phyloP scores from a whole-genome alignment of 495 filamentous ascomycete genomes.

The Annulohypoxylon bovei region DNA sequence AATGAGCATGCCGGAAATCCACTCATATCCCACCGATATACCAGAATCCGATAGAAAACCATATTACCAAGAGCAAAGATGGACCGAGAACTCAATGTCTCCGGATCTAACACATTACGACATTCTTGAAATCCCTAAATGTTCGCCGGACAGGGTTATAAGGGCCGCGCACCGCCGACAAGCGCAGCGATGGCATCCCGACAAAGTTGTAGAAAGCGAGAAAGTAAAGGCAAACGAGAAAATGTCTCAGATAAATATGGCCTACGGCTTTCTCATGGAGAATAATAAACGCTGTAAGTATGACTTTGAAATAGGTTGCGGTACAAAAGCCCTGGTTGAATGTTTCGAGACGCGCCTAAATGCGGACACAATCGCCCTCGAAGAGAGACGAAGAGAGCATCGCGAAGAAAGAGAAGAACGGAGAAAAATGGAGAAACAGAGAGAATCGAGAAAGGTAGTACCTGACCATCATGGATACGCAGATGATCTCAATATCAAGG shows the following conservation, averaged over 20 bases:
- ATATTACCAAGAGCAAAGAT: too few species aligned
- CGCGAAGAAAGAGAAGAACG: neutral
- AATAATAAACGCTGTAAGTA: neutral
- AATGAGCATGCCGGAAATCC: too few species aligned
- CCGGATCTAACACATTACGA: slow-evolving; percentile 10
- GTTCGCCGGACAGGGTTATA: neutral
- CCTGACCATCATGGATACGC: too few species aligned
- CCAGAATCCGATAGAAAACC: too few species aligned
- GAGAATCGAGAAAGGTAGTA: too few species aligned
- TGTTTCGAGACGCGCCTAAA: neutral
- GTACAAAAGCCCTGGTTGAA: too few species aligned
- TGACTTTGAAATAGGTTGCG: neutral
- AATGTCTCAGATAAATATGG: neutral
- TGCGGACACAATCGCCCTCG: too few species aligned
- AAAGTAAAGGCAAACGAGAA: neutral
- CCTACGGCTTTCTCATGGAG: neutral
- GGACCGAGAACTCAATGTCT: too few species aligned
- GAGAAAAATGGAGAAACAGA: too few species aligned
- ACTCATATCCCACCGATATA: too few species aligned
- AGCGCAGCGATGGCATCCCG: neutral
- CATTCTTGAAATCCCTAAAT: neutral
- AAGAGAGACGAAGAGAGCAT: neutral
- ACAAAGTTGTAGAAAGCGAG: neutral
- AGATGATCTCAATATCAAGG: too few species aligned
- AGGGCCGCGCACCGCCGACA: neutral